These are phyloP conservation scores for Aspergillus sparsus DNA, from an alignment of 495 filamentous ascomycete genomes.

Conservation along the genomic window DNA sequence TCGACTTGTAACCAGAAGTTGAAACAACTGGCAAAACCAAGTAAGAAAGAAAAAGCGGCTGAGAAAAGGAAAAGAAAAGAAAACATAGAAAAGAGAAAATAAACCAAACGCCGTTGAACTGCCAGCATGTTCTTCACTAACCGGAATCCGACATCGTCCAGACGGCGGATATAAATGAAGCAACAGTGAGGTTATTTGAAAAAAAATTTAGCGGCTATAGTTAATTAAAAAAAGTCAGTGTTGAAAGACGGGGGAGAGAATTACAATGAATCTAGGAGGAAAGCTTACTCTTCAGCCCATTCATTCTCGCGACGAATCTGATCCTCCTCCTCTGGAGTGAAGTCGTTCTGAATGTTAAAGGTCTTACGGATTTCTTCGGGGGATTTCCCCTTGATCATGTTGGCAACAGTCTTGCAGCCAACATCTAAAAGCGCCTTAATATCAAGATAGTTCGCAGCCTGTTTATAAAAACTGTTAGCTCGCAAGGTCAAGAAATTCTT, in stretches of 20 bases:
- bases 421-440: conserved; percentile 69
- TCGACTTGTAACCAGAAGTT: not conserved
- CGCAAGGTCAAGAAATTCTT: not conserved
- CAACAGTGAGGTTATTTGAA: conserved; percentile 6
- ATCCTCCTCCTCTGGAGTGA: conserved; percentile 73
- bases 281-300: conserved; percentile 68
- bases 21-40: not conserved
- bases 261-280: not conserved
- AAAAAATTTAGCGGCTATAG: conserved; percentile 40
- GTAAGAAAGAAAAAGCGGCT: not conserved
- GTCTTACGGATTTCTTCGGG: conserved; percentile 76
- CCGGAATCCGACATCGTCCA: no score
- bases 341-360: conserved; percentile 75
- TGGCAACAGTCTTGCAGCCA: conserved; percentile 69
- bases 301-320: conserved; percentile 72
- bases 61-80: not conserved
- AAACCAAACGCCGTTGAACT: conserved; percentile 25
- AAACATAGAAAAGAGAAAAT: conserved; percentile 8
- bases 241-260: not conserved
- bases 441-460: conserved; percentile 73
- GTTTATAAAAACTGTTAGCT: conserved; percentile 6
- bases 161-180: conserved; percentile 5
- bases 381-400: conserved; percentile 74
- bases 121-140: not conserved
- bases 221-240: conserved; percentile 25